These are phyloP conservation scores for Tricholoma hemisulphureum DNA, from an alignment of 768 basidiomycete genomes.

Conservation along the genomic window DNA sequence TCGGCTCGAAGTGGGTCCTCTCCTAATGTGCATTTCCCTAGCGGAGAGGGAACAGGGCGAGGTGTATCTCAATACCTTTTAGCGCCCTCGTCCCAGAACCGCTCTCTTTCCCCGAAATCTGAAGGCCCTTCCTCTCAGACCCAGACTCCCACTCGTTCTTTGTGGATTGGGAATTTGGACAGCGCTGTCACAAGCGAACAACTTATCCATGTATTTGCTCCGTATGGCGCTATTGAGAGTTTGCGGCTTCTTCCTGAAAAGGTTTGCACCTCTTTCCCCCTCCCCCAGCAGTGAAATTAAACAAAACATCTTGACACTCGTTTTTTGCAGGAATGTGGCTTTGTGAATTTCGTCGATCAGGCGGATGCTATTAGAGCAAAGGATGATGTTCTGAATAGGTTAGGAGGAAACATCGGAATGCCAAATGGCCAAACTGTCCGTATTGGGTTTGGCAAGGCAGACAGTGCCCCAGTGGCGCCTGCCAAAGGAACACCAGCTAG, in stretches of 20 bases:
- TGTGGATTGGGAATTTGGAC: slow-evolving; percentile 99
- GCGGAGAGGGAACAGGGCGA: slow-evolving; percentile 54
- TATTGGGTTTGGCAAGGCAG: slow-evolving; percentile 97
- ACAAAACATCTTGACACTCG: slow-evolving; percentile 3
- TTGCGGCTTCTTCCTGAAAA: slow-evolving; percentile 94
- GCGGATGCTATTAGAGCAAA: slow-evolving; percentile 96
- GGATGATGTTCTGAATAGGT: slow-evolving; percentile 93
- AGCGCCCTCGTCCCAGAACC: slow-evolving; percentile 65
- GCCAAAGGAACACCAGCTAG: slow-evolving; percentile 71
- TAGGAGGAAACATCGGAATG: slow-evolving; percentile 92
- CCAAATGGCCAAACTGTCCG: slow-evolving; percentile 95
- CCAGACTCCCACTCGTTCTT: slow-evolving; percentile 91
- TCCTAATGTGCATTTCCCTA: slow-evolving; percentile 68
- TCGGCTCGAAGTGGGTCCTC: slow-evolving; percentile 46
- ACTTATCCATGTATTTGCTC: slow-evolving; percentile 91
- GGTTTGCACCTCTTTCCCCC: slow-evolving; percentile 56
- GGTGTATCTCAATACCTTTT: slow-evolving; percentile 64
- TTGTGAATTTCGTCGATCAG: slow-evolving; percentile 97
- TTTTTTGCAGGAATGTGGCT: slow-evolving; percentile 83
- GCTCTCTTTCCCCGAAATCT: slow-evolving; percentile 81
- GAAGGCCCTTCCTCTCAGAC: slow-evolving; percentile 70
- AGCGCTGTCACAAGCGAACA: slow-evolving; percentile 92
- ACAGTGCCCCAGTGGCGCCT: slow-evolving; percentile 90
- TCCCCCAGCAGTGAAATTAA: slow-evolving; percentile 4
- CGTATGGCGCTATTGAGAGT: slow-evolving; percentile 97